phyloP scores from a whole-genome alignment of 768 basidiomycete genomes.

The Mycena haematopus region DNA sequence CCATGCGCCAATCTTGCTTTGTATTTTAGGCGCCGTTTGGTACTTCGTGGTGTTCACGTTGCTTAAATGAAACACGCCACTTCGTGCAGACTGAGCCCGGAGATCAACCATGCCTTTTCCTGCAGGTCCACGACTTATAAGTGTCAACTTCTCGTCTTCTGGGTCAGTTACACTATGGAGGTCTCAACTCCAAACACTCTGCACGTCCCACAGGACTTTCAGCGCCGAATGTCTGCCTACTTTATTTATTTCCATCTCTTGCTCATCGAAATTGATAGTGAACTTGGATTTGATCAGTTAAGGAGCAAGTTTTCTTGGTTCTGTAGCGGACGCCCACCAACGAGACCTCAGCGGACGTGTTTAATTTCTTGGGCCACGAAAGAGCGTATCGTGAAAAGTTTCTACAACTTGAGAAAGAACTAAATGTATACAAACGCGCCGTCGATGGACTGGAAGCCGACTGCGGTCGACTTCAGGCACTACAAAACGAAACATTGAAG shows the following conservation, averaged over 20 bases:
- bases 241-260: neutral
- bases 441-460: constrained; percentile 47
- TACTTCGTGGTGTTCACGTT: constrained; percentile 3
- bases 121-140: constrained; percentile 14
- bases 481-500: constrained; percentile 45
- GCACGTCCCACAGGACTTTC: constrained; percentile 14
- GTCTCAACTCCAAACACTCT: neutral
- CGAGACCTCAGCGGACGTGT: constrained; percentile 45
- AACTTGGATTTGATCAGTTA: constrained; percentile 42
- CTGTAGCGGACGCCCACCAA: neutral
- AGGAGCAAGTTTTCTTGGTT: constrained; percentile 37
- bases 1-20: constrained; percentile 2
- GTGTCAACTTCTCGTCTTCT: neutral
- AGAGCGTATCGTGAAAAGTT: constrained; percentile 38
- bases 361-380: constrained; percentile 43
- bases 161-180: constrained; percentile 15
- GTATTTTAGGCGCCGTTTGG: neutral
- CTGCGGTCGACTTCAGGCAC: constrained; percentile 39
- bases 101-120: constrained; percentile 4
- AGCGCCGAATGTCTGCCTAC: constrained; percentile 26
- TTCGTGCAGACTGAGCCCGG: constrained; percentile 4
- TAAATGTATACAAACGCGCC: constrained; percentile 50
- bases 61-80: constrained; percentile 17
- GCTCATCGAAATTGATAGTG: constrained; percentile 11
- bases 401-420: constrained; percentile 46